A percentile compares a stretch with the other conserved stretches of the same genome.
phyloP scores from a whole-genome alignment of 371 early-diverging fungal genomes.

The Aphelidium insulamus region DNA sequence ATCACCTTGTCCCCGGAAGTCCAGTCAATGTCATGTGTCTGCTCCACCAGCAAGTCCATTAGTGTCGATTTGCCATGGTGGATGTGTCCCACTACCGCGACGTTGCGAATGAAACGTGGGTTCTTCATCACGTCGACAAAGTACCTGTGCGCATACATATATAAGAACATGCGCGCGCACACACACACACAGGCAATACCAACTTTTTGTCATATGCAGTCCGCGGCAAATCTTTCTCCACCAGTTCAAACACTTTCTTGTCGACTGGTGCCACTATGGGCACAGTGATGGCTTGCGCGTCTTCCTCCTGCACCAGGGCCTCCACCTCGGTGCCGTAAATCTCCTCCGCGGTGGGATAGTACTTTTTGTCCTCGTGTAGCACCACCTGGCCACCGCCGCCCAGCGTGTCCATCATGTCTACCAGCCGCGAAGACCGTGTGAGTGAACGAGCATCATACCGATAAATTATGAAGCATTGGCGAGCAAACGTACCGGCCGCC shows the following conservation, averaged over 20 bases:
- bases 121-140: conserved; percentile 62
- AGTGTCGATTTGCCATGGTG: conserved; percentile 93
- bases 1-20: conserved; percentile 9
- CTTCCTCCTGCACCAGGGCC: conserved; percentile 87
- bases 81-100: conserved; percentile 80
- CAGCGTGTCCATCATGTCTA: background rate
- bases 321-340: conserved; percentile 93
- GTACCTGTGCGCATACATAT: conserved; percentile 17
- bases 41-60: conserved; percentile 70
- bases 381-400: conserved; percentile 48
- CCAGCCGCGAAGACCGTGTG: background rate
- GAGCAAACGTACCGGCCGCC: background rate
- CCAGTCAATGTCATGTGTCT: conserved; percentile 44
- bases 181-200: conserved; percentile 3
- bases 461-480: background rate
- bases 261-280: conserved; percentile 86
- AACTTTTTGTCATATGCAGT: conserved; percentile 75
- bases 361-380: conserved; percentile 90
- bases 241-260: conserved; percentile 56
- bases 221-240: conserved; percentile 57
- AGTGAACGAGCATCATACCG: background rate
- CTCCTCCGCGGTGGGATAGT: conserved; percentile 89
- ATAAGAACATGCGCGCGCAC: background rate
- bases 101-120: conserved; percentile 61
- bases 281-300: conserved; percentile 82